A percentile compares a stretch with the other conserved stretches of the same genome.
These are phyloP conservation scores for Ceratobasidium sp. DNA, from an alignment of 1,284 basidiomycete genomes.

Conservation along the genomic window DNA sequence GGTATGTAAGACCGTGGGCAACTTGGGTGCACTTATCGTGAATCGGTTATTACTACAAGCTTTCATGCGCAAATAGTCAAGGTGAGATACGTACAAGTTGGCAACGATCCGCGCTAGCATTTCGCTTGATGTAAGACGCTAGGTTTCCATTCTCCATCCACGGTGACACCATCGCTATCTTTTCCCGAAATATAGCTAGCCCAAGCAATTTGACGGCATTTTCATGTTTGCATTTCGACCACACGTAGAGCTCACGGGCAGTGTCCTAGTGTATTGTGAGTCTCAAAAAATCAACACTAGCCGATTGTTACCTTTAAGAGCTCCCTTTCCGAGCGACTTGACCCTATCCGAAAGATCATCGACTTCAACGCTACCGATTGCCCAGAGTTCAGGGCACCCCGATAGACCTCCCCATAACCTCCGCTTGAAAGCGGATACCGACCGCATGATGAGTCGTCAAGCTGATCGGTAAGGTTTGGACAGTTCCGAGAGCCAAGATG, in stretches of 20 bases:
- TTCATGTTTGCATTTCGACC: constrained; percentile 12
- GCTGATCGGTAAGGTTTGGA: background rate
- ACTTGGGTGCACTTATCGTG: background rate
- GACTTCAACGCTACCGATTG: background rate
- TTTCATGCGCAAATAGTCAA: background rate
- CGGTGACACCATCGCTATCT: too few species aligned
- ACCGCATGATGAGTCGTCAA: background rate
- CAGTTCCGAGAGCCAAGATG: background rate
- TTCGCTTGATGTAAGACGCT: background rate
- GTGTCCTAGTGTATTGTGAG: background rate
- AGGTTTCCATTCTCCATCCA: background rate
- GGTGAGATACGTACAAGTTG: background rate
- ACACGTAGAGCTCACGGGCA: constrained; percentile 1
- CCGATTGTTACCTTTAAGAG: background rate
- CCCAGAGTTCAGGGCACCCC: background rate
- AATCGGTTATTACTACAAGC: background rate
- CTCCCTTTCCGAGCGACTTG: background rate
- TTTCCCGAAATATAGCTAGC: background rate
- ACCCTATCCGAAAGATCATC: background rate
- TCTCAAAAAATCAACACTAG: background rate
- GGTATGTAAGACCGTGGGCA: background rate
- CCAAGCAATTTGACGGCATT: background rate
- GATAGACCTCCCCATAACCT: background rate
- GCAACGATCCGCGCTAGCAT: background rate
- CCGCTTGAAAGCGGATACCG: background rate